Percentiles rank a stretch among this genome's conserved stretches.
Evolutionary conservation across 768 basidiomycete genomes (phyloP).

Genomic region (Kwoniella newhampshirensis): DNA sequence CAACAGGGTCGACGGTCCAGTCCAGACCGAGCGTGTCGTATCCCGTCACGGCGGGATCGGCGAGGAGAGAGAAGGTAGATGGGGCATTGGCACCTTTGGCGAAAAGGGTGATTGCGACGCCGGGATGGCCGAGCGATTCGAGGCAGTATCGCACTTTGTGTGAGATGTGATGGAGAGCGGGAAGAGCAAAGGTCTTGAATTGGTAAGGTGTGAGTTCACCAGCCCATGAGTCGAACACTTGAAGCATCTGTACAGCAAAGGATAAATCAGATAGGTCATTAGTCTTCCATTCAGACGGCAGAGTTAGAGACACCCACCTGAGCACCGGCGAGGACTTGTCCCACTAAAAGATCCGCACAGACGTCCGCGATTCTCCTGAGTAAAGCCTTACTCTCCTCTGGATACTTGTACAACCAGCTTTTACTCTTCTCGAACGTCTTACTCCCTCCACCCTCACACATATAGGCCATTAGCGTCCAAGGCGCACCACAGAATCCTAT

Average conservation of each 20-base stretch:
- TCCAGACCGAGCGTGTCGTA: slow-evolving; percentile 91
- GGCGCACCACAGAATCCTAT: slow-evolving; percentile 98
- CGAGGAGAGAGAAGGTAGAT: slow-evolving; percentile 63
- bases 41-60: slow-evolving; percentile 60
- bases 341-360: slow-evolving; percentile 84
- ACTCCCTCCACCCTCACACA: slow-evolving; percentile 94
- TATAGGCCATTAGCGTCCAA: slow-evolving; percentile 97
- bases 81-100: slow-evolving; percentile 81
- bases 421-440: slow-evolving; percentile 89
- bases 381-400: slow-evolving; percentile 75
- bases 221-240: slow-evolving; percentile 97
- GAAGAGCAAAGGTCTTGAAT: slow-evolving; percentile 78
- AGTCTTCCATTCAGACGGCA: not conserved
- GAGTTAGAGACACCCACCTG: slow-evolving; percentile 63
- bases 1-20: slow-evolving; percentile 79
- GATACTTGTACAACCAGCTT: slow-evolving; percentile 89
- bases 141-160: slow-evolving; percentile 66
- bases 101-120: slow-evolving; percentile 83
- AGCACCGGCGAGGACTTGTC: slow-evolving; percentile 91
- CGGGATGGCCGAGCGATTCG: slow-evolving; percentile 59
- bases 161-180: slow-evolving; percentile 72
- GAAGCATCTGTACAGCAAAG: slow-evolving; percentile 65
- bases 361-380: slow-evolving; percentile 79
- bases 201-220: slow-evolving; percentile 87
- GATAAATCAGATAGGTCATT: not conserved